Conservation (phyloP, 345 rosid genomes). For the Bruguiera parviflora region DNA sequence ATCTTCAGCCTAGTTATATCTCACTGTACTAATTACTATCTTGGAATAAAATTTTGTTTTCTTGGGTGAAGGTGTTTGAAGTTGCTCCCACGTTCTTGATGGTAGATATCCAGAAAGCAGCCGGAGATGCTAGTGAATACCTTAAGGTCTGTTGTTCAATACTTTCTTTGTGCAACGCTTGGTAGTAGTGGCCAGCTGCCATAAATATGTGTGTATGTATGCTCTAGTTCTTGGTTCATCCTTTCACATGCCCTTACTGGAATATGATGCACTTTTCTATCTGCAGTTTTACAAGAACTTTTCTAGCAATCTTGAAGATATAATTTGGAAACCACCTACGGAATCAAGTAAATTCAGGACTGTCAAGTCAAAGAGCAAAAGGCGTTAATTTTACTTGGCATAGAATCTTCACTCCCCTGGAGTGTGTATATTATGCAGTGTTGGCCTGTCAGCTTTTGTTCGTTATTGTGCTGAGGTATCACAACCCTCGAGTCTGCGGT, state of each 20-base stretch:
- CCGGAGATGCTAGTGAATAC: conserved; percentile 64
- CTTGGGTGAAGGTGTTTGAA: conserved; percentile 62
- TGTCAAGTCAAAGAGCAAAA: conserved; percentile 60
- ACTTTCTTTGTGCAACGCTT: neutral
- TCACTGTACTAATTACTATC: neutral
- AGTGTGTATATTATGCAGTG: too few relatives aligned
- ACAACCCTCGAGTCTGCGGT: too few relatives aligned
- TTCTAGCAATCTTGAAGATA: conserved; percentile 78
- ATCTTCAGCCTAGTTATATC: neutral
- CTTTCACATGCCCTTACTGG: neutral
- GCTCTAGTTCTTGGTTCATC: neutral
- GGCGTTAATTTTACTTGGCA: conserved; percentile 32
- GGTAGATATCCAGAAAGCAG: conserved; percentile 83
- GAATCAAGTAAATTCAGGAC: conserved; percentile 56
- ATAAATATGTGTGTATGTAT: neutral
- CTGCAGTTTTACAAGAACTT: conserved; percentile 89
- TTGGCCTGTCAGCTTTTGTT: too few relatives aligned
- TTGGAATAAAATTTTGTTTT: neutral
- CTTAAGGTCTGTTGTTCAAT: conserved; percentile 53
- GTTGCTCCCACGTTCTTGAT: conserved; percentile 81
- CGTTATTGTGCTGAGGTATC: too few relatives aligned
- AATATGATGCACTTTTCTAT: neutral
- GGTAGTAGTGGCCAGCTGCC: neutral
- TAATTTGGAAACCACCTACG: conserved; percentile 82
- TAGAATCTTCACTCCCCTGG: too few relatives aligned